phyloP scores from a whole-genome alignment of 768 basidiomycete species.

The Mycena rebaudengoi region DNA sequence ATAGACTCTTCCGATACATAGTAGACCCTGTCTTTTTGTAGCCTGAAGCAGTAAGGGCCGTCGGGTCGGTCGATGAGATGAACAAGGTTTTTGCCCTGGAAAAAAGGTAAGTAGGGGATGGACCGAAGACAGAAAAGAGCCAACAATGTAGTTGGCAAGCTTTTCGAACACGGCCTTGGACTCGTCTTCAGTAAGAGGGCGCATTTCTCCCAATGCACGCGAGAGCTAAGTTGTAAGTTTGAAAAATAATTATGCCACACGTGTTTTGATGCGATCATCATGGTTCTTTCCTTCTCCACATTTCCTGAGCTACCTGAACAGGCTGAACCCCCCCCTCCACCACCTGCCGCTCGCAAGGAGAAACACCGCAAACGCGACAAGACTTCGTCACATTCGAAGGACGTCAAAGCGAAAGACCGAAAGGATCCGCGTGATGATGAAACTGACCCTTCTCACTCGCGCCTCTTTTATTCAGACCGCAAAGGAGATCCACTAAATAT shows the following conservation, averaged over 20 bases:
- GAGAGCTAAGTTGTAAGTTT: too few relatives aligned
- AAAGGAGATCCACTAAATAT: constrained; percentile 74
- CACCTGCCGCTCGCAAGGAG: constrained; percentile 35
- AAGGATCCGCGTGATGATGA: constrained; percentile 26
- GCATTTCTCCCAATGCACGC: constrained; percentile 71
- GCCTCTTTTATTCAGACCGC: constrained; percentile 68
- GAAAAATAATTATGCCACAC: too few relatives aligned
- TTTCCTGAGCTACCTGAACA: constrained; percentile 62
- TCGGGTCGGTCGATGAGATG: constrained; percentile 95
- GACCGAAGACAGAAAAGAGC: constrained; percentile 34
- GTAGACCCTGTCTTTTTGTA: constrained; percentile 94
- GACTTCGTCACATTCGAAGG: constrained; percentile 27
- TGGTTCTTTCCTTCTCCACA: constrained; percentile 69
- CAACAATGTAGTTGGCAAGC: constrained; percentile 94
- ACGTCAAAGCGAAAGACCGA: constrained; percentile 31
- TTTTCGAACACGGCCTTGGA: constrained; percentile 96
- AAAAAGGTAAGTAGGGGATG: neutral
- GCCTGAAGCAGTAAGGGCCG: constrained; percentile 94
- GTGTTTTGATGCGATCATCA: too few relatives aligned
- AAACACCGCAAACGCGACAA: constrained; percentile 39
- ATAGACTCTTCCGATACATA: constrained; percentile 97
- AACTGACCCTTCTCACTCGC: constrained; percentile 27
- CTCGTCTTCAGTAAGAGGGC: constrained; percentile 96
- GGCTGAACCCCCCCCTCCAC: neutral
- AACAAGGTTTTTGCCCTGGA: constrained; percentile 93